These are phyloP conservation scores for Tolypocladium endophyticum DNA, from an alignment of 2,329 filamentous ascomycete species.

Conservation along the genomic window DNA sequence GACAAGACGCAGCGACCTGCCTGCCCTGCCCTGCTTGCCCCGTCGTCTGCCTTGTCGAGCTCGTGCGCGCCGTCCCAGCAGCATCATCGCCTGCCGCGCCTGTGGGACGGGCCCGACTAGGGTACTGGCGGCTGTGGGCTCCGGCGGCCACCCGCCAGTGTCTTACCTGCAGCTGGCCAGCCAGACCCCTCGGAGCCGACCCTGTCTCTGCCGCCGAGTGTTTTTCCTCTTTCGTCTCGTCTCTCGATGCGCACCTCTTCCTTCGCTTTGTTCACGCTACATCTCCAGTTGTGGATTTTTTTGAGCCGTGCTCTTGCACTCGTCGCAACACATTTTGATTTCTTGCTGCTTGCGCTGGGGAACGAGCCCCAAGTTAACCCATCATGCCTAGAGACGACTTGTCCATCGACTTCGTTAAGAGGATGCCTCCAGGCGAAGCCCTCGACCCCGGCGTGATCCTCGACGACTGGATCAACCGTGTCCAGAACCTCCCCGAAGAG, in stretches of 20 bases:
- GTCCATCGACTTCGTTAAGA: conserved; percentile 59
- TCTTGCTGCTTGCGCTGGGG: conserved; percentile 9
- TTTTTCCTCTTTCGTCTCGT: background rate
- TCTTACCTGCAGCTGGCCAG: background rate
- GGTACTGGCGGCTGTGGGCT: background rate
- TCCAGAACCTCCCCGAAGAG: conserved; percentile 72
- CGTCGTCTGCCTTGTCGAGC: background rate
- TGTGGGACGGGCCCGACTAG: background rate
- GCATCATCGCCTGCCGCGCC: background rate
- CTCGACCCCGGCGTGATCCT: conserved; percentile 60
- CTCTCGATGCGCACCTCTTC: background rate
- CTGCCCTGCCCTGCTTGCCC: background rate
- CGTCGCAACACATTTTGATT: conserved; percentile 2
- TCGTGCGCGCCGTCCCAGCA: background rate
- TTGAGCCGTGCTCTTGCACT: background rate
- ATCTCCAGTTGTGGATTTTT: background rate
- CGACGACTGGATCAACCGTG: conserved; percentile 66
- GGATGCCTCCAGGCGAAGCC: conserved; percentile 51
- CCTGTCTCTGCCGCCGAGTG: background rate
- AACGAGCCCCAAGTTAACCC: conserved; percentile 37
- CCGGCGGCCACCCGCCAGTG: background rate
- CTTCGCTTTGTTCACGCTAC: background rate
- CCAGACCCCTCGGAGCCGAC: background rate
- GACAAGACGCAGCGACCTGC: background rate
- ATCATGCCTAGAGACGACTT: conserved; percentile 64